Evolutionary conservation across 768 basidiomycete genomes (phyloP).

Genomic region (Polyporus arcularius): DNA sequence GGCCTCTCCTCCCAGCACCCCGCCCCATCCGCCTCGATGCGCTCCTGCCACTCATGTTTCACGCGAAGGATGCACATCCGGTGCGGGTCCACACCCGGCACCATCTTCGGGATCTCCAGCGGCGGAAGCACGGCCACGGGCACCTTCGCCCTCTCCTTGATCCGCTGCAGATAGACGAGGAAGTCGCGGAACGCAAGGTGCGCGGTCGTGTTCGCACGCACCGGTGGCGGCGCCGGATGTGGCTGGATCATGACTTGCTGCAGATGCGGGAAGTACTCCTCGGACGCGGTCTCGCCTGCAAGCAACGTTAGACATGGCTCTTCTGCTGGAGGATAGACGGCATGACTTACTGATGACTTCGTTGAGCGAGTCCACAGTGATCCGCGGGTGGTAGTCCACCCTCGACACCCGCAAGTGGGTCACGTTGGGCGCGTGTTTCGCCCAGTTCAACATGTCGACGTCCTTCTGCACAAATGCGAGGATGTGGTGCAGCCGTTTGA

Average conservation of each 20-base stretch:
- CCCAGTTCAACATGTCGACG: constrained; percentile 13
- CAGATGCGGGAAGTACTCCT: constrained; percentile 10
- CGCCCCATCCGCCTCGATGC: background rate
- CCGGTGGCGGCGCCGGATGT: constrained; percentile 10
- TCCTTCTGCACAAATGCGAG: constrained; percentile 6
- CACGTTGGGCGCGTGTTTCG: constrained; percentile 8
- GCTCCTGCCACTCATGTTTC: constrained; percentile 2
- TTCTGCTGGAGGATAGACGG: background rate
- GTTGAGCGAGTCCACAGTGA: background rate
- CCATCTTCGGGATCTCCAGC: constrained; percentile 1
- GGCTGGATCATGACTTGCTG: constrained; percentile 10
- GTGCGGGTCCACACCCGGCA: constrained; percentile 5
- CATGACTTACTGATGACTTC: constrained; percentile 3
- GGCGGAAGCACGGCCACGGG: constrained; percentile 8
- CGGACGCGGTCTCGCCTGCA: background rate
- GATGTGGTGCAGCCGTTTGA: constrained; percentile 15
- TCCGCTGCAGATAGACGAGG: background rate
- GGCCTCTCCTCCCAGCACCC: constrained; percentile 2
- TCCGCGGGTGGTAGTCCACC: constrained; percentile 3
- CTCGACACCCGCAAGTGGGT: constrained; percentile 16
- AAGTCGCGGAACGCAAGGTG: constrained; percentile 2
- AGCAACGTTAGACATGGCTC: background rate
- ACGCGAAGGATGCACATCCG: constrained; percentile 5
- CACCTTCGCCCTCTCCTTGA: constrained; percentile 1
- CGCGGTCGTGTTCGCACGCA: background rate